These are phyloP conservation scores for Apiotrichum sp. DNA, from an alignment of 1,284 basidiomycete genomes.

Conservation along the genomic window DNA sequence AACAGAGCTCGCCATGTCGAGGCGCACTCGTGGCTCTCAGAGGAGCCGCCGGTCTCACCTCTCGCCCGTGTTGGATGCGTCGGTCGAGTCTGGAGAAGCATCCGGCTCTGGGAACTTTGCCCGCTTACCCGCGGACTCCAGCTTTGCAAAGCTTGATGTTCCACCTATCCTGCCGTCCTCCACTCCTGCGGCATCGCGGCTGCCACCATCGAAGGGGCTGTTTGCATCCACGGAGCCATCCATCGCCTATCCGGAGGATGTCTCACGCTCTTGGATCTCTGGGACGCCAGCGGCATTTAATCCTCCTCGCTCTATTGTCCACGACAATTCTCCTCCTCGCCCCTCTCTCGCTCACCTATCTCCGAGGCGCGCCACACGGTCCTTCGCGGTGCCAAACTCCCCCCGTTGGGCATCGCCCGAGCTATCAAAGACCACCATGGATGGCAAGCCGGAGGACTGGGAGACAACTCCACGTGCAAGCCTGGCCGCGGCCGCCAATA, in stretches of 20 bases:
- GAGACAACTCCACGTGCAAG: background rate
- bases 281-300: background rate
- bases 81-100: too few relatives aligned
- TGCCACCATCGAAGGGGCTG: too few relatives aligned
- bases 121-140: background rate
- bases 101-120: background rate
- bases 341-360: too few relatives aligned
- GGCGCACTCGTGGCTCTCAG: too few relatives aligned
- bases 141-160: background rate
- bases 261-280: background rate
- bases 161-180: background rate
- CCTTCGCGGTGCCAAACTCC: background rate
- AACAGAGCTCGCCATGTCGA: too few relatives aligned
- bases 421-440: background rate
- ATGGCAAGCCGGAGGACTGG: slow-evolving; percentile 1
- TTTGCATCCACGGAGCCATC: background rate
- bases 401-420: slow-evolving; percentile 1
- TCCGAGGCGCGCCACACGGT: too few relatives aligned
- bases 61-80: too few relatives aligned
- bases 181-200: background rate
- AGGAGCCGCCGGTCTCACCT: too few relatives aligned
- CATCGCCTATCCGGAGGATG: background rate
- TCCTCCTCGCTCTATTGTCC: background rate
- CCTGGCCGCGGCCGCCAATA: too few relatives aligned
- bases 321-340: too few relatives aligned